A percentile compares a stretch with the other conserved stretches of the same genome.
Conservation (phyloP, 306 rosid genomes). For the Cicer judaicum region DNA sequence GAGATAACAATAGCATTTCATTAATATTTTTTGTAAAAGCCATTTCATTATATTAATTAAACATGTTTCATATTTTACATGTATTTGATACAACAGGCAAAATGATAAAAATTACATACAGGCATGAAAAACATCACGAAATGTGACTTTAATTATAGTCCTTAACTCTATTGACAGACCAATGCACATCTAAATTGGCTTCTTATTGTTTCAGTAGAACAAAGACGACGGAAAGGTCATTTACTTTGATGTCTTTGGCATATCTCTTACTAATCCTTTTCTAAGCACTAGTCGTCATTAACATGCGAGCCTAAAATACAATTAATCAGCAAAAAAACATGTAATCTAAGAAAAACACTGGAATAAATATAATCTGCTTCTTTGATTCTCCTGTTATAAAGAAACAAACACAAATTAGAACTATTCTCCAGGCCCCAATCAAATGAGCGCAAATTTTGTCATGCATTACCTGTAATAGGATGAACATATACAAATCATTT, state of each 20-base stretch:
- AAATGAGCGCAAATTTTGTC: neutral
- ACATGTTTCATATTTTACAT: constrained; percentile 34
- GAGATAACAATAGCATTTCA: neutral
- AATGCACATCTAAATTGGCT: constrained; percentile 24
- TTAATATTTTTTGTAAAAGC: neutral
- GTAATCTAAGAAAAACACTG: constrained; percentile 22
- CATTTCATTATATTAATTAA: neutral
- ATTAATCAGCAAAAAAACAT: constrained; percentile 25
- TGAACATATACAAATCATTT: constrained; percentile 11
- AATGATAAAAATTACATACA: constrained; percentile 16
- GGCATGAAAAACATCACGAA: constrained; percentile 14
- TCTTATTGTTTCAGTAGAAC: neutral
- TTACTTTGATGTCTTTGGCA: constrained; percentile 20
- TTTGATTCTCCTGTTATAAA: constrained; percentile 21
- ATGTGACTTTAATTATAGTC: neutral
- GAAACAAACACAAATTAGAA: neutral
- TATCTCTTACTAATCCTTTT: constrained; percentile 29
- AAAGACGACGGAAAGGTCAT: constrained; percentile 3
- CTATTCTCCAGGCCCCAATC: constrained; percentile 19
- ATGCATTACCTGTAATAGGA: constrained; percentile 28
- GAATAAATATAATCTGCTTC: constrained; percentile 22
- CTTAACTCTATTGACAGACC: neutral
- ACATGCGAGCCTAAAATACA: constrained; percentile 25
- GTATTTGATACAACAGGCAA: neutral
- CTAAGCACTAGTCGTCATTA: constrained; percentile 3